These are phyloP conservation scores for Clavispora vitiphila DNA, from an alignment of 805 yeast genomes.

Conservation along the genomic window DNA sequence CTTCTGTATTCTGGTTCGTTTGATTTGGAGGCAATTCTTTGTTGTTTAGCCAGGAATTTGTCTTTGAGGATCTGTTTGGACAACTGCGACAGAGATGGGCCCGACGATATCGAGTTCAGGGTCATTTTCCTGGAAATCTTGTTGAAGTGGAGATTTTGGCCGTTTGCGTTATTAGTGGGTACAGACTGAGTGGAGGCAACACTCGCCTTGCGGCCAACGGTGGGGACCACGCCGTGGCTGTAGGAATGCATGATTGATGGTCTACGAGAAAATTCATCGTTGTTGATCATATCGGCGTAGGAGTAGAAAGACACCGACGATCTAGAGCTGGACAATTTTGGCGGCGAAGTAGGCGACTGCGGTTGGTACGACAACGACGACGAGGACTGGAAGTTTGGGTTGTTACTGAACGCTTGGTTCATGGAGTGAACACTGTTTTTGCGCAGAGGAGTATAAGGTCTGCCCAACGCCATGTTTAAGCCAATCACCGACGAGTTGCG, in stretches of 20 bases:
- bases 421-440: conserved; percentile 24
- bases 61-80: conserved; percentile 18
- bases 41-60: background rate
- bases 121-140: conserved; percentile 10
- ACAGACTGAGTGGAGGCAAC: conserved; percentile 13
- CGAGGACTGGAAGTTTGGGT: conserved; percentile 6
- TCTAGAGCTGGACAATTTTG: conserved; percentile 30
- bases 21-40: background rate
- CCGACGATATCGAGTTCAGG: conserved; percentile 2
- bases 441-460: conserved; percentile 35
- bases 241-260: conserved; percentile 46
- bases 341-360: conserved; percentile 35
- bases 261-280: conserved; percentile 62
- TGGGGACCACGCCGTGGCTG: conserved; percentile 29
- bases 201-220: conserved; percentile 18
- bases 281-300: conserved; percentile 73
- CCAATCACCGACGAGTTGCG: conserved; percentile 52
- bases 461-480: conserved; percentile 44
- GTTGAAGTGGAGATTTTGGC: conserved; percentile 4
- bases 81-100: conserved; percentile 17
- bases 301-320: conserved; percentile 55
- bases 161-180: conserved; percentile 1
- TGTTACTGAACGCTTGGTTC: conserved; percentile 11
- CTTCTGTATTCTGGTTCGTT: background rate
- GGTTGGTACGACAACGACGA: conserved; percentile 12